Percentiles rank a stretch among this genome's conserved stretches.
phyloP scores from a whole-genome alignment of 768 basidiomycete genomes.

The Amanita polypyramis region DNA sequence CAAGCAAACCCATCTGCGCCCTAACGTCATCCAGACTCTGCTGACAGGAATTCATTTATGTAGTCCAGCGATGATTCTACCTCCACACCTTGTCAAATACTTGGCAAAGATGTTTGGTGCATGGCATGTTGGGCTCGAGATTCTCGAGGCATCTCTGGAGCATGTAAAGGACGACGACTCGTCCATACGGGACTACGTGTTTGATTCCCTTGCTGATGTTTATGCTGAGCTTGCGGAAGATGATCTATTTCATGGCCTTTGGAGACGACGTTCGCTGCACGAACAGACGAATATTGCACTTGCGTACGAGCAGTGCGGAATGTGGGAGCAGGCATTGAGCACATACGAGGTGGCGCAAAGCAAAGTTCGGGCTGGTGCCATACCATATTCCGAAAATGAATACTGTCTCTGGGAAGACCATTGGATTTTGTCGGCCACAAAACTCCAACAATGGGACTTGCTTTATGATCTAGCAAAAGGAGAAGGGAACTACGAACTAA shows the following conservation, averaged over 20 bases:
- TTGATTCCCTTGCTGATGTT: constrained; percentile 86
- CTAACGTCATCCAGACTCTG: constrained; percentile 88
- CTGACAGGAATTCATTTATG: constrained; percentile 81
- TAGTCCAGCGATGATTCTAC: constrained; percentile 76
- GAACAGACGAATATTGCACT: constrained; percentile 82
- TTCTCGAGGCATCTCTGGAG: constrained; percentile 74
- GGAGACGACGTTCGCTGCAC: constrained; percentile 85
- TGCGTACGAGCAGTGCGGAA: constrained; percentile 90
- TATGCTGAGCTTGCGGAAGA: constrained; percentile 96
- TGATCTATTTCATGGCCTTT: constrained; percentile 94
- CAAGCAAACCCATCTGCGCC: constrained; percentile 78
- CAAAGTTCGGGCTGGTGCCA: constrained; percentile 67
- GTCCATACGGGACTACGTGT: constrained; percentile 69
- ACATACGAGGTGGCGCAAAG: constrained; percentile 87
- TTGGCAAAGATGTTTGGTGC: constrained; percentile 92
- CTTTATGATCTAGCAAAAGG: constrained; percentile 82
- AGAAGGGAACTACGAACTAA: constrained; percentile 85
- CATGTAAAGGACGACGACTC: constrained; percentile 72
- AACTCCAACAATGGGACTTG: constrained; percentile 96
- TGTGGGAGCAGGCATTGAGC: constrained; percentile 89
- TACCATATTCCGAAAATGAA: constrained; percentile 90
- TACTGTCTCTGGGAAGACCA: constrained; percentile 99
- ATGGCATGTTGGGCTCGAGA: constrained; percentile 89
- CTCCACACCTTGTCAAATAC: constrained; percentile 92
- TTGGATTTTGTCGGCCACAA: constrained; percentile 93